Base-by-base conservation (phyloP, 169 alveolate species). In the Plasmodium gaboni region DNA sequence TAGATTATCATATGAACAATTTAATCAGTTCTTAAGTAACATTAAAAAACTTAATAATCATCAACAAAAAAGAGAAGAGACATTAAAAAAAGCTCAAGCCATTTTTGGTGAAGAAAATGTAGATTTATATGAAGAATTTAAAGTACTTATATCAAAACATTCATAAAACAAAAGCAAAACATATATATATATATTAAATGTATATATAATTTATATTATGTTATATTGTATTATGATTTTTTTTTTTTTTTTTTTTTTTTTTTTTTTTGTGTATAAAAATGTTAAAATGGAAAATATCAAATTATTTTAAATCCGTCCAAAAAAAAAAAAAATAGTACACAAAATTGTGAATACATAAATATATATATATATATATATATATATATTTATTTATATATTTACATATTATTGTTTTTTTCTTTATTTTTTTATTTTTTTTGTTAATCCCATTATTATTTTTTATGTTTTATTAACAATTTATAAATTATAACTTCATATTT, bases 11-110 rank as follows among this genome's bases (percentile, higher is more conserved):
- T 90, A 90, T 46, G 98, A 96, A 67, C 96, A 94, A 55, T 92
- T 96, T 71, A 89, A 93, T 76, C 76, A 73, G 46, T 93, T 96
- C 78, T 74, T 96, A 55, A 93, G 96, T 24, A 94, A 92, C 89
- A 96, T 96, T 60, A 94, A 95, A 76, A 93, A 95, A 74, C 92
- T 96, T 53, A 96, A 96, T 91, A 94, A 94, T 61, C 97, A 96
- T 80, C 95, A 91, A 72, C 97, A 92, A 73, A 92, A 95, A 26
- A 88, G 96, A 65, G 97, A 95, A 28, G 96, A 94, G 64, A 92
- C 97, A 6, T 44, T 93, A 44, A 74, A 93, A 46, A 89, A 87
- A 48, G 95, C 94, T 15, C 93, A 61, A 46, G 93, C 53, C 13
- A 78, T 91, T 13, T 70, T 91, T 64, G 97, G 96, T 12, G 95